Evolutionary conservation across 768 basidiomycete species (phyloP).

Genomic region (Bullera alba): DNA sequence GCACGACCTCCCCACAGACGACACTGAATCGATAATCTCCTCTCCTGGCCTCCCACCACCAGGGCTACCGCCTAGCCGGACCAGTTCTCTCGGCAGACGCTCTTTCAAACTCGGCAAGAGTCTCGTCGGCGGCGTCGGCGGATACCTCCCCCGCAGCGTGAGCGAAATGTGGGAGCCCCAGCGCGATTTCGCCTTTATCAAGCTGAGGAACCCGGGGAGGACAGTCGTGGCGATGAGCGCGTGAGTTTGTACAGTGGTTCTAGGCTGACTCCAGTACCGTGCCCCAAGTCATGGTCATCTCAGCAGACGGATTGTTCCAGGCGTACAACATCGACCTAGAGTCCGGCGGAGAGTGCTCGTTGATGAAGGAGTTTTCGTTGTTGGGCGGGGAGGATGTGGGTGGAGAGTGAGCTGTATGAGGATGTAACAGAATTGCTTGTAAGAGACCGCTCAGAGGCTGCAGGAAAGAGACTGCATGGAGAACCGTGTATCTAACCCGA

Average conservation of each 20-base stretch:
- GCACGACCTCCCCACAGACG: no score
- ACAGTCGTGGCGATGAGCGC: slow-evolving; percentile 84
- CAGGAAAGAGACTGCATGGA: no score
- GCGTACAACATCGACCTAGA: slow-evolving; percentile 93
- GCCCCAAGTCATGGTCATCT: slow-evolving; percentile 95
- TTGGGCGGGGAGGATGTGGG: no score
- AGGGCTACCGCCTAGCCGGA: slow-evolving; percentile 12
- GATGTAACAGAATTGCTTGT: no score
- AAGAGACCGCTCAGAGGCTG: no score
- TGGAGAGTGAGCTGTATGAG: no score
- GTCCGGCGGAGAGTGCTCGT: slow-evolving; percentile 85
- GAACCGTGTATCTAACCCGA: no score
- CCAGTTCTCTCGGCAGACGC: slow-evolving; percentile 33
- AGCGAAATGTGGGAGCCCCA: slow-evolving; percentile 97
- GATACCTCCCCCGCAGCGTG: slow-evolving; percentile 63
- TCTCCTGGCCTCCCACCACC: slow-evolving; percentile 2
- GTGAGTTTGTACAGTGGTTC: slow-evolving; percentile 53
- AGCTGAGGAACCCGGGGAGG: slow-evolving; percentile 66
- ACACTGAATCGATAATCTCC: no score
- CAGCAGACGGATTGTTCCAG: slow-evolving; percentile 91
- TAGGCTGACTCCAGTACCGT: slow-evolving; percentile 57
- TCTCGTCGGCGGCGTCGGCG: slow-evolving; percentile 42
- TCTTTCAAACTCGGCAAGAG: slow-evolving; percentile 44
- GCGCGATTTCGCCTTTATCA: slow-evolving; percentile 84
- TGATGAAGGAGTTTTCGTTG: slow-evolving; percentile 87